These are phyloP conservation scores for Aspergillus jensenii DNA, from an alignment of 2,329 filamentous ascomycete species.

Conservation along the genomic window DNA sequence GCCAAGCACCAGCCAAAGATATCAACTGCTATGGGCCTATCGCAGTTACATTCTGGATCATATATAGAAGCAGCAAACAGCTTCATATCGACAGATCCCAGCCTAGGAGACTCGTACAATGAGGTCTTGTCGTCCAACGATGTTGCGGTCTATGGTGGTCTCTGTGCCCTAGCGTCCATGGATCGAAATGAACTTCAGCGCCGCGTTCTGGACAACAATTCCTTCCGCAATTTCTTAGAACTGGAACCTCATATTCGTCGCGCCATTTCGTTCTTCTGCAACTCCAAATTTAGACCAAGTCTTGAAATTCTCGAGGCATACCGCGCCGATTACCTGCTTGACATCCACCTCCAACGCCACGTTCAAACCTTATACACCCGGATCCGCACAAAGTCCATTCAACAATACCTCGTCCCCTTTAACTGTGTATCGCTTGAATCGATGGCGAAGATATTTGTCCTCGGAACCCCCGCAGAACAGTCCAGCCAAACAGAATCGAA, in stretches of 20 bases:
- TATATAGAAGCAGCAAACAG: conserved; percentile 67
- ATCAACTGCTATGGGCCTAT: conserved; percentile 60
- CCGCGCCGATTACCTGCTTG: conserved; percentile 82
- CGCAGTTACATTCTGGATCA: conserved; percentile 56
- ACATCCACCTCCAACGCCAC: conserved; percentile 78
- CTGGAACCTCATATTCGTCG: conserved; percentile 92
- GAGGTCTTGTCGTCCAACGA: conserved; percentile 81
- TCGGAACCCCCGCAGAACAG: conserved; percentile 36
- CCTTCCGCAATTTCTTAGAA: conserved; percentile 85
- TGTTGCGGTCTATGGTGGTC: conserved; percentile 84
- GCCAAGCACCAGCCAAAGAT: conserved; percentile 65
- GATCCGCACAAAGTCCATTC: conserved; percentile 87
- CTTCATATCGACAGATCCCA: conserved; percentile 67
- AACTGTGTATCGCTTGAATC: conserved; percentile 79
- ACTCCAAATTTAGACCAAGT: conserved; percentile 83
- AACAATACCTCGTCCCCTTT: conserved; percentile 89
- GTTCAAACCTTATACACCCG: conserved; percentile 67
- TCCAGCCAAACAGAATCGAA: conserved; percentile 62
- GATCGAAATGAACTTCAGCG: conserved; percentile 71
- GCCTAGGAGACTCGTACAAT: conserved; percentile 60
- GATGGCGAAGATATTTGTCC: conserved; percentile 74
- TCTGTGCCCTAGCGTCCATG: conserved; percentile 90
- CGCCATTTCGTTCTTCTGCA: conserved; percentile 84
- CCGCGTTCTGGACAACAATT: conserved; percentile 73
- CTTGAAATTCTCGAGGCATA: conserved; percentile 79